Evolutionary conservation across 768 basidiomycete species (phyloP).

Genomic region (Sporobolomyces phaffii): DNA sequence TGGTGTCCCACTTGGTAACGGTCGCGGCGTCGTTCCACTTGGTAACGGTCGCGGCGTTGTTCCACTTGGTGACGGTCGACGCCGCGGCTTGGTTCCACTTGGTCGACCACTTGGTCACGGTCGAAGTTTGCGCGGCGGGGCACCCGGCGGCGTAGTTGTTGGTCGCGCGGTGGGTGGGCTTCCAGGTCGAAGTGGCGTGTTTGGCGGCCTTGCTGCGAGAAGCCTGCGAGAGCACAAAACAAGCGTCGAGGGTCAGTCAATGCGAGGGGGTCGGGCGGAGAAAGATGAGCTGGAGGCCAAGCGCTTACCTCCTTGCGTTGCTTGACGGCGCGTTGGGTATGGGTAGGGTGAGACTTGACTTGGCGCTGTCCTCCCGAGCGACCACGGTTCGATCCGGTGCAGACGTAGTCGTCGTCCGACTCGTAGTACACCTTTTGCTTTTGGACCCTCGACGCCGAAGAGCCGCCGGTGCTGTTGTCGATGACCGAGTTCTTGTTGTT

Average conservation of each 20-base stretch:
- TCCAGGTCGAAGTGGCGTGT: background rate
- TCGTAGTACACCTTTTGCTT: background rate
- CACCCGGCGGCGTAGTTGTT: slow-evolving; percentile 6
- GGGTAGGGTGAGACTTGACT: slow-evolving; percentile 3
- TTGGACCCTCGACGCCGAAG: too few species aligned
- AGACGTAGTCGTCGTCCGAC: slow-evolving; percentile 2
- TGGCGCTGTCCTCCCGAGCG: slow-evolving; percentile 20
- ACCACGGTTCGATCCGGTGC: slow-evolving; percentile 18
- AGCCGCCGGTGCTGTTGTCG: background rate
- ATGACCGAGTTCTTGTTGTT: slow-evolving; percentile 16
- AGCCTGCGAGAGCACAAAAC: background rate
- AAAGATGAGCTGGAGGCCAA: background rate
- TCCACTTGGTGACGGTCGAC: too few species aligned
- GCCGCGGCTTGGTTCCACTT: slow-evolving; percentile 5
- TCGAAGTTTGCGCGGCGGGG: background rate
- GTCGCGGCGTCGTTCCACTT: background rate
- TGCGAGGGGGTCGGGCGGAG: background rate
- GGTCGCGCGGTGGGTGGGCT: slow-evolving; percentile 9
- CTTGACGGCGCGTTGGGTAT: slow-evolving; percentile 13
- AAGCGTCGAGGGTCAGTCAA: background rate
- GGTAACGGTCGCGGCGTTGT: slow-evolving; percentile 15
- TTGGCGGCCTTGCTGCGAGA: slow-evolving; percentile 24
- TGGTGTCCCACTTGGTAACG: slow-evolving; percentile 12
- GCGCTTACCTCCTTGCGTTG: slow-evolving; percentile 16
- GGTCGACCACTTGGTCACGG: slow-evolving; percentile 5